Evolutionary conservation across 2,329 filamentous ascomycete genomes (phyloP), one percentile per base, ranked within the genome.

Genomic region (Neofusicoccum kwambonambiense): DNA sequence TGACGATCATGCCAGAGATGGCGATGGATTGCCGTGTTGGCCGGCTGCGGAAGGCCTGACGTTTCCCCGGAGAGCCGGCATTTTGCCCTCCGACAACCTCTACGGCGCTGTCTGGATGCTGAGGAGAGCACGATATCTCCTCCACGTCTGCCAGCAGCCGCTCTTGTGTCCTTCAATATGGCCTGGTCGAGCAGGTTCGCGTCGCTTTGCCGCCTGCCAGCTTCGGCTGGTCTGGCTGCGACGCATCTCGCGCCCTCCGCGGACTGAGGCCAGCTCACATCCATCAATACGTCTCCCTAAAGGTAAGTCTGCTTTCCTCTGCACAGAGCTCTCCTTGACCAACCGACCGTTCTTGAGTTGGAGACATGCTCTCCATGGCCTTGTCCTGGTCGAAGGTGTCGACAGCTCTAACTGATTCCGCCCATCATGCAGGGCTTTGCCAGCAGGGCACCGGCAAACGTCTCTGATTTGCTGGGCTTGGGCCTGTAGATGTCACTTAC

Each of bases 51-150:
- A 54, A 44, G 60, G 47, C 47, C 27, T 63, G 60, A 63, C 60
- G 60, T 63, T 63, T 34, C 39, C 22, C 60, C 58, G 58, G 60
- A 62, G 61, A 60, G 61, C 61, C 61, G 61, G 61, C 61, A 37
- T 60, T 60, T 37, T 60, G 50, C 41, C 47, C 60, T 62, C 60
- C 60, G 60, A 62, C 60, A 41, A 58, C 54, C 22, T 62, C 45
- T 51, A 41, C 60, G 44, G 37, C 34, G 45, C 60, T 19, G 47
- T 62, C 35, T 62, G 35, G 12, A 50, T 39, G 39, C 61, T 37
- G 6, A 13, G 27, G 17, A 47, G 45, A 52, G 47, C 60, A 17
- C 60, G 34, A 22, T 44, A 13, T 47, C 56, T 34, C 2, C 45
- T 44, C 60, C 42, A 42, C 45, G 17, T 44, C 49, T 56, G 15